Base-by-base conservation (phyloP, 345 rosid genomes). In the Euphorbia peplus region DNA sequence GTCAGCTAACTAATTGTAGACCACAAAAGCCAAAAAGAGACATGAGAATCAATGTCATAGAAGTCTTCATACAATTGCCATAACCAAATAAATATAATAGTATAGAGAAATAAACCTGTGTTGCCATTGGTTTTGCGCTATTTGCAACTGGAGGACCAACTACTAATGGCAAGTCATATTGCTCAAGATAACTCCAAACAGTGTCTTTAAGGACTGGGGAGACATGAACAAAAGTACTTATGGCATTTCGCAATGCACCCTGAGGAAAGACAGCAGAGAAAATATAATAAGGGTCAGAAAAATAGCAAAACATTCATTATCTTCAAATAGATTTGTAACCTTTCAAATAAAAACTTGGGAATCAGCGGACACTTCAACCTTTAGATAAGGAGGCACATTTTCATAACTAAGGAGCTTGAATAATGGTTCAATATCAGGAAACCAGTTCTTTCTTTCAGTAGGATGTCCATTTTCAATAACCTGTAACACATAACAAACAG, bases 331-430 rank as follows among this genome's bases (percentile, higher is more conserved):
- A 48, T 28, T 19, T 25, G 8, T 14, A 29, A 59, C n/a, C 8
- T 9, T 51, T 29, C 48, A 46, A 37, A 51, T 3, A 8, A 11
- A 24, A 25, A n/a, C 29, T 15, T 64, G 52, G 68, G 6, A 60
- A 77, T 58, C 66, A 32, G 73, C 52, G 59, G 55, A 63, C 54
- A 13, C 57, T 71, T 73, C 52, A 21, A 89, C 98, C 98, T 93
- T 93, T 67, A 93, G 81, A 82, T 85, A 89, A 66, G 97, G 89
- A 52, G 93, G 98, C 71, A 93, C 96, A 50, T 85, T 89, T 82
- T 93, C 98, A 73, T 89, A 91, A 74, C 98, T 76, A 70, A 93
- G 98, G 76, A 93, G 97, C 88, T 88, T 93, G 83, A 91, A 93
- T 65, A 93, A 82, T 66, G 98, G 95, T 80, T 91, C 97, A 47